Base-by-base conservation (phyloP, 345 rosid species). In the Eucalyptus urophylla region DNA sequence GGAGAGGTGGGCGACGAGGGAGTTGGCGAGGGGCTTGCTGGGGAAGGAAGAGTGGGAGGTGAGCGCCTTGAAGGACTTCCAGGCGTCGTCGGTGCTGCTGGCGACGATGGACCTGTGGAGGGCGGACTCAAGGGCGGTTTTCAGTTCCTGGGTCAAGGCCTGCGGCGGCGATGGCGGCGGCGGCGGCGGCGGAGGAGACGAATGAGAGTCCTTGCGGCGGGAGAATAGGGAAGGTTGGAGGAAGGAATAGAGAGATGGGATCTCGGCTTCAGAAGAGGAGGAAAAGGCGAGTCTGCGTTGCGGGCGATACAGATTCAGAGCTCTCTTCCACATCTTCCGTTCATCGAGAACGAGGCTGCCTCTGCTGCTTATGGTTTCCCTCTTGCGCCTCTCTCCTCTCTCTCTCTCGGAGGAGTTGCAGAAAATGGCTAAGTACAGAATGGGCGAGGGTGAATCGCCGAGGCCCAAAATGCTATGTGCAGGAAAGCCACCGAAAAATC, bases 21-120 rank as follows among this genome's bases (percentile, higher is more conserved):
- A 92, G 87, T 97, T 97, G 80, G 95, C 89, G 90, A 97, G 96
- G 76, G 93, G 90, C 92, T 91, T 95, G 22, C 90, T 76, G 3
- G 98, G 98, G 62, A 95, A 93, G 56, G 90, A 72, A 87, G 97
- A 95, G 54, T 91, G 90, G 83, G 94, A 58, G 24, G 94, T 90
- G 88, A 97, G 94, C 44, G 95, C 91, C 92, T 95, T 95, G 92
- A 97, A 97, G 76, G 96, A 93, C 65, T 92, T 96, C 99, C 99
- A 97, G 51, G 99, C 98, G 86, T 92, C 94, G 89, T 95, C 96
- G 16, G 95, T 95, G 92, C 95, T 83, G 49, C 80, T 81, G 87
- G 94, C 49, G 88, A 93, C 88, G 49, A 97, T 88, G 86, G 99
- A 95, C 86, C 88, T 91, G 89, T 93, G 94, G 86, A 97, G 94